Conservation (phyloP, 1,284 basidiomycete genomes). For the Ganoderma resinaceum region DNA sequence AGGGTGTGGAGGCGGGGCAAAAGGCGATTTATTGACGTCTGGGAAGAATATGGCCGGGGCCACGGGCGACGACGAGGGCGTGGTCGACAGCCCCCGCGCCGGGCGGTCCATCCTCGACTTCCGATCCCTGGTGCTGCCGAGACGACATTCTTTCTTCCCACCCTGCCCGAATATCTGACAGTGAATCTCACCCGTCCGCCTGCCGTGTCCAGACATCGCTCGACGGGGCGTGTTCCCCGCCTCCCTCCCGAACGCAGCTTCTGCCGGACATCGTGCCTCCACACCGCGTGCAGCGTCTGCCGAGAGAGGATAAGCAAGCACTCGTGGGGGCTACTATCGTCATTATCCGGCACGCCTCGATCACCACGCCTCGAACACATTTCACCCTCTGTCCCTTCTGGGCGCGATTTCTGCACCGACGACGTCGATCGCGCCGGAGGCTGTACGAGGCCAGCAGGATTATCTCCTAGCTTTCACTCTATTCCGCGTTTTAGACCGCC, state of each 20-base stretch:
- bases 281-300: not conserved
- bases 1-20: conserved; percentile 3
- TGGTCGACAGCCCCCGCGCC: conserved; percentile 1
- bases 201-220: too few species aligned
- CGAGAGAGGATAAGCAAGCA: not conserved
- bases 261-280: not conserved
- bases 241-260: not conserved
- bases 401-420: not conserved
- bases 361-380: conserved; percentile 7
- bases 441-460: not conserved
- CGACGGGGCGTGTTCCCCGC: not conserved
- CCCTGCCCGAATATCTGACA: too few species aligned
- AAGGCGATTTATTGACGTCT: conserved; percentile 2
- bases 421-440: not conserved
- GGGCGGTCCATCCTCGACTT: conserved; percentile 3
- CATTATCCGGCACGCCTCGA: conserved; percentile 5
- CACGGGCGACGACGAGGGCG: conserved; percentile 7
- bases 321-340: not conserved
- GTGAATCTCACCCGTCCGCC: too few species aligned
- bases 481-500: not conserved
- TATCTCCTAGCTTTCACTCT: not conserved
- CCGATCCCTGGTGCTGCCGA: not conserved
- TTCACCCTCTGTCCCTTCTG: not conserved
- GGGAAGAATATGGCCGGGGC: conserved; percentile 1
- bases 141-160: conserved; percentile 2